These are phyloP conservation scores for Cyberlindnera suaveolens DNA, from an alignment of 805 yeast genomes.

Conservation along the genomic window DNA sequence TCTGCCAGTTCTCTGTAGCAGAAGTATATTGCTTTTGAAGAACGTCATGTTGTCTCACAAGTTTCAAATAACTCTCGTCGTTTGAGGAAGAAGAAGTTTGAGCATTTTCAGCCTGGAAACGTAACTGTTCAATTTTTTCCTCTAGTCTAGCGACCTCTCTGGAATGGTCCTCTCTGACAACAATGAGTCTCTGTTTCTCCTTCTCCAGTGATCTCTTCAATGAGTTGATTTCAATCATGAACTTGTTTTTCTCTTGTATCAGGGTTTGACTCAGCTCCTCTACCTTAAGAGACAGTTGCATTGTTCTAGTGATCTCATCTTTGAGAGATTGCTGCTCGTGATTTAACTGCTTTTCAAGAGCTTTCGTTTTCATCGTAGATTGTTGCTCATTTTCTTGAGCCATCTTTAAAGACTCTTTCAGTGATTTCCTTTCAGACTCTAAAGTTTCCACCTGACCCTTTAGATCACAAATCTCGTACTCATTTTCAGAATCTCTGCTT, in stretches of 20 bases:
- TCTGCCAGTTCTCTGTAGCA: slow-evolving; percentile 78
- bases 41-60: slow-evolving; percentile 43
- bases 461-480: slow-evolving; percentile 24
- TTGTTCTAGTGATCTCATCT: slow-evolving; percentile 15
- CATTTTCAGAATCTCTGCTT: slow-evolving; percentile 35
- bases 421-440: slow-evolving; percentile 21
- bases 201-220: slow-evolving; percentile 27
- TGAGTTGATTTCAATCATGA: slow-evolving; percentile 23
- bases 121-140: slow-evolving; percentile 58
- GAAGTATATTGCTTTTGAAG: slow-evolving; percentile 67
- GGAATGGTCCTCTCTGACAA: slow-evolving; percentile 17
- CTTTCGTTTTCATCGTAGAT: slow-evolving; percentile 17
- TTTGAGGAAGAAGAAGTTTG: slow-evolving; percentile 22
- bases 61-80: slow-evolving; percentile 36
- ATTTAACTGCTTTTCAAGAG: slow-evolving; percentile 14
- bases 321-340: slow-evolving; percentile 16
- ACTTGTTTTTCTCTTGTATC: slow-evolving; percentile 17
- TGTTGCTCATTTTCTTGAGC: slow-evolving; percentile 23
- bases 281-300: slow-evolving; percentile 23
- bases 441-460: slow-evolving; percentile 9
- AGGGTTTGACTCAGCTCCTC: slow-evolving; percentile 20
- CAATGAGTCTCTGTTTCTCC: slow-evolving; percentile 28
- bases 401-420: slow-evolving; percentile 23
- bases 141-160: slow-evolving; percentile 57
- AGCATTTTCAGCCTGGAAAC: slow-evolving; percentile 53